phyloP scores from a whole-genome alignment of 352 stramenopile genomes.

The Phytophthora ohioensis region DNA sequence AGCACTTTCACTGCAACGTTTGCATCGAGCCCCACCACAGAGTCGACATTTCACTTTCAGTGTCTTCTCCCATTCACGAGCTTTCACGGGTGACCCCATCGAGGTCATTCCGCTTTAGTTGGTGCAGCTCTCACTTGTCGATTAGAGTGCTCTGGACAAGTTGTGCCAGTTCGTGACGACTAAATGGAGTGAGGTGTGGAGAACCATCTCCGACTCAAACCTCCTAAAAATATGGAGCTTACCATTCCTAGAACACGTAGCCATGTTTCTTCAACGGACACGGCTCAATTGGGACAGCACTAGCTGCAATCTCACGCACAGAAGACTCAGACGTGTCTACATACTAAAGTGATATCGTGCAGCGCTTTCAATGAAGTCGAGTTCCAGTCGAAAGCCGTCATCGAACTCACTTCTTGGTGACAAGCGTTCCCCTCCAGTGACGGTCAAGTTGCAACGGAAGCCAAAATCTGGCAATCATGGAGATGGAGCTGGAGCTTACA shows the following conservation, averaged over 20 bases:
- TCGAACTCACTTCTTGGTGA: conserved; percentile 26
- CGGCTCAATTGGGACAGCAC: neutral
- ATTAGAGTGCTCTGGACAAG: conserved; percentile 5
- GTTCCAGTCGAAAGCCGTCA: conserved; percentile 29
- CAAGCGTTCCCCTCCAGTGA: conserved; percentile 31
- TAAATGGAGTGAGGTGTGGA: conserved; percentile 26
- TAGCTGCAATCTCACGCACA: conserved; percentile 1
- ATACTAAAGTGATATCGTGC: neutral
- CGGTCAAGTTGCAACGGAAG: conserved; percentile 27
- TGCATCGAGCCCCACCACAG: conserved; percentile 88
- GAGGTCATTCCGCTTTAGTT: neutral
- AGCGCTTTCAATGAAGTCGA: conserved; percentile 30
- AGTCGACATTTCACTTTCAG: conserved; percentile 87
- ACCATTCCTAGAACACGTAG: neutral
- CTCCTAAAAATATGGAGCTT: conserved; percentile 20
- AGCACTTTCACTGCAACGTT: conserved; percentile 85
- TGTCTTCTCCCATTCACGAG: conserved; percentile 85
- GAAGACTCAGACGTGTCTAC: neutral
- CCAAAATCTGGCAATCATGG: conserved; percentile 11
- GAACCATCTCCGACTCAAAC: conserved; percentile 1
- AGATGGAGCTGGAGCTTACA: conserved; percentile 11
- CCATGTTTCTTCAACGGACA: conserved; percentile 18
- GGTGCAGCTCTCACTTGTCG: neutral
- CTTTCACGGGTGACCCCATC: conserved; percentile 80
- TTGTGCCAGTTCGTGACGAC: conserved; percentile 3